A percentile compares a stretch with the other conserved stretches of the same genome.
phyloP scores from a whole-genome alignment of 176 grass and related monocot genomes.

The Stipa capillata region DNA sequence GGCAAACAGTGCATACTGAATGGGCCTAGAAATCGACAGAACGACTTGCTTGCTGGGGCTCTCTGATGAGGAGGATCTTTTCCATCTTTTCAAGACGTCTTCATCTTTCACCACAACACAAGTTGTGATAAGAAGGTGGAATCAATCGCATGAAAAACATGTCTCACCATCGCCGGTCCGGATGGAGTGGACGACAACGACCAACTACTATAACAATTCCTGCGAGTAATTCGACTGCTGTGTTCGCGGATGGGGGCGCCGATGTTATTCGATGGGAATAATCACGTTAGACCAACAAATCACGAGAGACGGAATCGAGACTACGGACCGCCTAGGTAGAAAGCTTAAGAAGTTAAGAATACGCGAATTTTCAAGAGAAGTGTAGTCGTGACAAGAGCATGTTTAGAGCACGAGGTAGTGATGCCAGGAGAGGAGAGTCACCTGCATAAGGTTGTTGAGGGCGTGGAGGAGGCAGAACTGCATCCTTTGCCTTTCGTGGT shows the following conservation, averaged over 20 bases:
- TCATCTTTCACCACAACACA: background rate
- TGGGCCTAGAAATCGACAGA: background rate
- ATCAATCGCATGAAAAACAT: slow-evolving; percentile 3
- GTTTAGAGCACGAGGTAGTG: background rate
- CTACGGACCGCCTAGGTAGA: background rate
- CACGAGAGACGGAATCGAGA: background rate
- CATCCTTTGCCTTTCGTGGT: slow-evolving; percentile 76
- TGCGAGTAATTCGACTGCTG: background rate
- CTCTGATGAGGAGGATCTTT: background rate
- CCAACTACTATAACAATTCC: slow-evolving; percentile 12
- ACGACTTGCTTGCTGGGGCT: background rate
- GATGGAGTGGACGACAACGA: background rate
- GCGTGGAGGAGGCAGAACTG: slow-evolving; percentile 91
- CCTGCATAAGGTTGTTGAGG: slow-evolving; percentile 96
- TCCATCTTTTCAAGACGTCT: background rate
- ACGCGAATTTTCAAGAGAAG: background rate
- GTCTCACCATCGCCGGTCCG: background rate
- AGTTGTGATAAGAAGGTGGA: background rate
- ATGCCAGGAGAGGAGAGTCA: background rate
- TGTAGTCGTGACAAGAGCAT: background rate
- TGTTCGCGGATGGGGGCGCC: background rate
- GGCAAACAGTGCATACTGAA: background rate
- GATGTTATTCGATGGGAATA: background rate
- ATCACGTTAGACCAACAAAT: background rate
- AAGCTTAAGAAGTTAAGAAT: background rate